phyloP scores from a whole-genome alignment of 2,329 filamentous ascomycete species.

The Cadophora luteo-olivacea region DNA sequence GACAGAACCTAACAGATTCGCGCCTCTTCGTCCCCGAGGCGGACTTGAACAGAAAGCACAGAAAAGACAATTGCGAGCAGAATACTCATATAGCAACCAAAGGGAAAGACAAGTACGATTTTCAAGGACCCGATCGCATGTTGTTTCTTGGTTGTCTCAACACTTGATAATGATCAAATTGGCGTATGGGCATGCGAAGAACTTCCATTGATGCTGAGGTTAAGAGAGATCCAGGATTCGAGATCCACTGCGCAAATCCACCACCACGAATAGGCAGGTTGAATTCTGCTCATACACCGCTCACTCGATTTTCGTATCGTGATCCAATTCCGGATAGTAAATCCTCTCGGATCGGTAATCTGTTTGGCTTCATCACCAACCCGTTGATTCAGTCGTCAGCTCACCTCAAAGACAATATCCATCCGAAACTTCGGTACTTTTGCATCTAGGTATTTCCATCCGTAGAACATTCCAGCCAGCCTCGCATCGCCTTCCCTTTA shows the following conservation, averaged over 20 bases:
- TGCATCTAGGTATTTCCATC: neutral
- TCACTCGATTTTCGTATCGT: neutral
- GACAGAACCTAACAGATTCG: neutral
- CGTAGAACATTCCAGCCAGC: neutral
- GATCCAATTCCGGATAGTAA: neutral
- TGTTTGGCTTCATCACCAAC: neutral
- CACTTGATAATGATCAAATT: neutral
- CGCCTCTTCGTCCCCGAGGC: neutral
- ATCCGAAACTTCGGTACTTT: neutral
- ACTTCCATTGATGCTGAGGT: neutral
- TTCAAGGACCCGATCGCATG: neutral
- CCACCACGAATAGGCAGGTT: neutral
- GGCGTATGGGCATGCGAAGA: neutral
- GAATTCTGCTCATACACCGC: constrained; percentile 1
- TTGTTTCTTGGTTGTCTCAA: neutral
- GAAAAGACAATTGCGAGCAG: neutral
- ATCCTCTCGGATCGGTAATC: neutral
- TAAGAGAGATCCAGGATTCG: neutral
- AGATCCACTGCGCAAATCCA: neutral
- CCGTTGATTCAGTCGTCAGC: neutral
- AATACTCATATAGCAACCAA: neutral
- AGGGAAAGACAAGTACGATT: neutral
- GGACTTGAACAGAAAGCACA: neutral
- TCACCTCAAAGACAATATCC: neutral
- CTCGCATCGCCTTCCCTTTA: neutral